phyloP scores from a whole-genome alignment of 2,329 filamentous ascomycete species.

The Juglanconis juglandina region DNA sequence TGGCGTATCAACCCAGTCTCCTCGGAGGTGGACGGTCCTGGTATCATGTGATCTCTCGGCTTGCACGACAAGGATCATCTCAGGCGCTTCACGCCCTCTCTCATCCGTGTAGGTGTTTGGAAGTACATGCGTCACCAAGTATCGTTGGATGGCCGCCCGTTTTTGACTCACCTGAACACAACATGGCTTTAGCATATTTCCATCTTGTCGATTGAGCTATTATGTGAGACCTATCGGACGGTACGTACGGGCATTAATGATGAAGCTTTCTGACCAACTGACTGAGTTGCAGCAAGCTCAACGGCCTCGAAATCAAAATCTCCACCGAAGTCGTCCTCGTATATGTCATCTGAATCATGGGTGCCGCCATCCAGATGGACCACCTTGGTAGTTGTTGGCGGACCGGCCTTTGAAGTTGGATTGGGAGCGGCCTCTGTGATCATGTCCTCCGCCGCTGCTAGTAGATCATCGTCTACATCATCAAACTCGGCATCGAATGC shows the following conservation, averaged over 20 bases:
- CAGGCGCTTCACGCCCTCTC: conserved; percentile 55
- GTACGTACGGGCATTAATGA: conserved; percentile 53
- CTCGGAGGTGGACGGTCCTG: conserved; percentile 72
- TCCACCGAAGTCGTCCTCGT: conserved; percentile 72
- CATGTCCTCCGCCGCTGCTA: conserved; percentile 45
- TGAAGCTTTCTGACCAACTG: conserved; percentile 33
- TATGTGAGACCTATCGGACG: conserved; percentile 22
- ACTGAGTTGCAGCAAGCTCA: conserved; percentile 71
- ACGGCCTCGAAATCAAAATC: conserved; percentile 74
- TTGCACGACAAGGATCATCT: conserved; percentile 83
- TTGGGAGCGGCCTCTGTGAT: conserved; percentile 33
- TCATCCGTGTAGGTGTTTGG: conserved; percentile 65
- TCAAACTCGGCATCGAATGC: conserved; percentile 57
- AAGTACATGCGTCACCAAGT: conserved; percentile 72
- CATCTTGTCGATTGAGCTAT: conserved; percentile 20
- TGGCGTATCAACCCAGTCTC: conserved; percentile 81
- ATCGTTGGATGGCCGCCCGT: conserved; percentile 77
- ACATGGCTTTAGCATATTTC: conserved; percentile 59
- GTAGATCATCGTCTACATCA: conserved; percentile 61
- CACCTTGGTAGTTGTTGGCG: conserved; percentile 16
- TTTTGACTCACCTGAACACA: conserved; percentile 59
- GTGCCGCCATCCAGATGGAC: conserved; percentile 35
- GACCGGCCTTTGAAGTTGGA: conserved; percentile 17
- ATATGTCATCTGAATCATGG: conserved; percentile 39
- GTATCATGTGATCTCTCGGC: conserved; percentile 66